phyloP scores from a whole-genome alignment of 768 basidiomycete species.

The Boletus vinaceobasis region DNA sequence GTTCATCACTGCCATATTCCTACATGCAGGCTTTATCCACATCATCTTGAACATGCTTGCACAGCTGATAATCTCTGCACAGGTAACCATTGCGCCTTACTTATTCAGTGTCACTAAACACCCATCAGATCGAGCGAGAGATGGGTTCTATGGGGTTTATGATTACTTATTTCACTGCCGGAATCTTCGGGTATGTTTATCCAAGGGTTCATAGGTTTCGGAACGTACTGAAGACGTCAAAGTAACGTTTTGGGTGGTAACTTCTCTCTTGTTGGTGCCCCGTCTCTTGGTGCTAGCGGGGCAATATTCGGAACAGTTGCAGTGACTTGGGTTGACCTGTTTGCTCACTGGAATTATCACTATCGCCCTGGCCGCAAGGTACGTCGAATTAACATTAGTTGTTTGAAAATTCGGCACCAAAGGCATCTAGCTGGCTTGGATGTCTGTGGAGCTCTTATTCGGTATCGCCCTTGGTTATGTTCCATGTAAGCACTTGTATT shows the following conservation, averaged over 20 bases:
- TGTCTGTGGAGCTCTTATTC: constrained; percentile 83
- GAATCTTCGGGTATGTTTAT: constrained; percentile 76
- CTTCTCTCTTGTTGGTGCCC: constrained; percentile 83
- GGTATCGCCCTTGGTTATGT: constrained; percentile 84
- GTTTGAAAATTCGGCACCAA: background rate
- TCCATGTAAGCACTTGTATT: constrained; percentile 54
- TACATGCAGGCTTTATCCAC: constrained; percentile 97
- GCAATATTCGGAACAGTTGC: constrained; percentile 88
- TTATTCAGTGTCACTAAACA: background rate
- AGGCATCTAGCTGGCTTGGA: constrained; percentile 62
- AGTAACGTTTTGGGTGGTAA: constrained; percentile 91
- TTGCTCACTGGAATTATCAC: constrained; percentile 90
- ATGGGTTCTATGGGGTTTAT: constrained; percentile 88
- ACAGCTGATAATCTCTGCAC: constrained; percentile 74
- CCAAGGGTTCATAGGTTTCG: background rate
- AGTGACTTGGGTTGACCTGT: constrained; percentile 84
- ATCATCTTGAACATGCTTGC: constrained; percentile 86
- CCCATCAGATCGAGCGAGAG: constrained; percentile 75
- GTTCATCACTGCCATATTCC: constrained; percentile 85
- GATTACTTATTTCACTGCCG: constrained; percentile 83
- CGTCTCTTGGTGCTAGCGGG: constrained; percentile 89
- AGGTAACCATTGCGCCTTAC: constrained; percentile 40
- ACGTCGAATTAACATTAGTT: constrained; percentile 8
- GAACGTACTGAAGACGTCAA: constrained; percentile 1
- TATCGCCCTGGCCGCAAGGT: constrained; percentile 80